A percentile compares a stretch with the other conserved stretches of the same genome.
Evolutionary conservation across 2,329 filamentous ascomycete genomes (phyloP).

Genomic region (Acrocalymma vagum): DNA sequence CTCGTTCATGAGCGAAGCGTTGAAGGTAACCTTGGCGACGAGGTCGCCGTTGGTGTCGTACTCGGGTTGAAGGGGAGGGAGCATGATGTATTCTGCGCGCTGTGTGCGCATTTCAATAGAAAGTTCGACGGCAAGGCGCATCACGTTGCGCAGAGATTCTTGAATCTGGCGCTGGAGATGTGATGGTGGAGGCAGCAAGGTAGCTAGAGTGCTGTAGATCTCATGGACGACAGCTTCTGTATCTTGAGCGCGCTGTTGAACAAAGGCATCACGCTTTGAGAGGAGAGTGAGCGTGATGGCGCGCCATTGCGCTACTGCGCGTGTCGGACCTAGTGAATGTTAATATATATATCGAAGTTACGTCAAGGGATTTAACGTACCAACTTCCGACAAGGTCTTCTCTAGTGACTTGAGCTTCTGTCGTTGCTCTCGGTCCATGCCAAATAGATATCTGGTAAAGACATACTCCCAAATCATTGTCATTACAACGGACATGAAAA

Average conservation of each 20-base stretch:
- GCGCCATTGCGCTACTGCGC: conserved; percentile 96
- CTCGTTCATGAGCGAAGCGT: conserved; percentile 94
- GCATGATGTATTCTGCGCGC: conserved; percentile 97
- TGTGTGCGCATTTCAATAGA: conserved; percentile 98
- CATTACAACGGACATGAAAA: conserved; percentile 99
- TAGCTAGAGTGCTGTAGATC: conserved; percentile 83
- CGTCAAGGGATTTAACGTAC: conserved; percentile 33
- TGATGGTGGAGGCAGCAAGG: conserved; percentile 85
- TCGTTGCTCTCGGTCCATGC: conserved; percentile 96
- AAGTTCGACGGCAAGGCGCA: conserved; percentile 87
- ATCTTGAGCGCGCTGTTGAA: conserved; percentile 83
- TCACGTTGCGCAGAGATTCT: conserved; percentile 84
- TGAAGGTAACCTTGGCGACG: conserved; percentile 87
- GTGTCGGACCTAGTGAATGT: conserved; percentile 64
- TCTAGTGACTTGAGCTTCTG: conserved; percentile 97
- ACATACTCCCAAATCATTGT: conserved; percentile 99
- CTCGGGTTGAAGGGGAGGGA: conserved; percentile 91
- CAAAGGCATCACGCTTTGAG: conserved; percentile 80
- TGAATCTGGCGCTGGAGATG: conserved; percentile 83
- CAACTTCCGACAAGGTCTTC: conserved; percentile 88
- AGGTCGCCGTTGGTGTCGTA: conserved; percentile 95
- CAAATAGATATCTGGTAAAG: conserved; percentile 97
- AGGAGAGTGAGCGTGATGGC: conserved; percentile 93
- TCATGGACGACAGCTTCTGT: conserved; percentile 96
- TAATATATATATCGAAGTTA: conserved; percentile 8